Base-by-base conservation (phyloP, 2,329 filamentous ascomycete species). In the Claviceps fusiformis region DNA sequence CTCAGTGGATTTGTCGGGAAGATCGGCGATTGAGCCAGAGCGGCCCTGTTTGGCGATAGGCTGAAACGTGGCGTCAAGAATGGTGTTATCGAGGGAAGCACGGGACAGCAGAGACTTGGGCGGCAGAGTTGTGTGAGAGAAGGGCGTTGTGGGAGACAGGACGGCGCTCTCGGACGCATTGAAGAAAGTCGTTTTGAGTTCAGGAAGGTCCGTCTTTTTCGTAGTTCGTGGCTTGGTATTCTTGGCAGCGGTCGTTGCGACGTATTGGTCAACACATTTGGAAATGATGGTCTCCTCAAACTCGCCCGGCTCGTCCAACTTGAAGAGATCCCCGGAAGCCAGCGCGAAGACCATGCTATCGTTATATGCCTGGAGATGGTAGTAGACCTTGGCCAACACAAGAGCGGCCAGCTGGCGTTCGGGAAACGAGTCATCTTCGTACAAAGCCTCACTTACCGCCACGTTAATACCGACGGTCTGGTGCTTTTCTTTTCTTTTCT, bases 231-330 rank as follows among this genome's bases (percentile, higher is more conserved):
- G 65, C 15, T 72, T 69, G 24, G 70, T 66, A 62, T 80, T 76
- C 61, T 76, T 74, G 58, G 76, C 72, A 47, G 77, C 74, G 52
- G 76, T 78, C 47, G 91, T 79, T 57, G 89, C 85, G 66, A 98
- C 96, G 74, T 96, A 98, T 61, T 95, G 95, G 71, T 98, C 93
- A 66, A 98, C 83, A 68, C 93, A 98, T 79, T 95, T 96, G 57
- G 92, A 92, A 70, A 97, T 91, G 73, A 98, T 97, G 56, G 93
- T 98, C 75, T 98, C 91, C 72, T 98, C 93, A 67, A 95, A 98
- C 75, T 98, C 93, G 71, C 89, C 87, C 53, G 88, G 86, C 54
- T 85, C 80, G 65, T 96, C 88, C 61, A 97, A 81, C 74, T 95
- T 89, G 78, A 98, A 96, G 52, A 95, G 83, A 68, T 96, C 89